These are phyloP conservation scores for Talaromyces borbonicus DNA, from an alignment of 495 filamentous ascomycete genomes.

Conservation along the genomic window DNA sequence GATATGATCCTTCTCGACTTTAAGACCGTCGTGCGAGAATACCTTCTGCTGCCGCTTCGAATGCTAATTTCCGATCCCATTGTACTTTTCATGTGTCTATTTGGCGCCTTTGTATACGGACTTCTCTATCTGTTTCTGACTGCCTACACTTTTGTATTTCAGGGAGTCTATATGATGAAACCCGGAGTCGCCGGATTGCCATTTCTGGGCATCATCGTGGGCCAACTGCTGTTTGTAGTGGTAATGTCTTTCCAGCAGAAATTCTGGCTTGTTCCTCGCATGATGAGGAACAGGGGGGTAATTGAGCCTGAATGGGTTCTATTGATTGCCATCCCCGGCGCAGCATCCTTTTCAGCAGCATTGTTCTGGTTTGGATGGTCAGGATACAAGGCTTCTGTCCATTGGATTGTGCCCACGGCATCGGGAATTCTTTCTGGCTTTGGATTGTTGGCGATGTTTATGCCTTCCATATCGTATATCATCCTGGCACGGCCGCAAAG, in stretches of 20 bases:
- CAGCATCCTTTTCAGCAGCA: conserved; percentile 60
- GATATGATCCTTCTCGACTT: conserved; percentile 26
- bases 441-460: conserved; percentile 69
- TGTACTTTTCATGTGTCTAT: conserved; percentile 48
- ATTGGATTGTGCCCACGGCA: conserved; percentile 79
- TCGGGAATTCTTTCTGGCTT: conserved; percentile 56
- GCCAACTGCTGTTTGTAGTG: conserved; percentile 12
- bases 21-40: conserved; percentile 23
- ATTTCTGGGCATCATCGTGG: conserved; percentile 6
- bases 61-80: conserved; percentile 38
- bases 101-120: conserved; percentile 43
- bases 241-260: conserved; percentile 19
- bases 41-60: conserved; percentile 27
- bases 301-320: conserved; percentile 79
- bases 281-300: conserved; percentile 38
- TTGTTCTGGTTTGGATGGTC: conserved; percentile 90
- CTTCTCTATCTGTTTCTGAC: conserved; percentile 62
- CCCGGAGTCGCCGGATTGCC: conserved; percentile 6
- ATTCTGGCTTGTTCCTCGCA: conserved; percentile 11
- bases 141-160: conserved; percentile 49
- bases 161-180: conserved; percentile 9
- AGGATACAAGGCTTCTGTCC: conserved; percentile 51
- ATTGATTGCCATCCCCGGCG: conserved; percentile 67
- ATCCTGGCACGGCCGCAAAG: conserved; percentile 88
- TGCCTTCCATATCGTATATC: conserved; percentile 77